Evolutionary conservation across 176 grass and related monocot species (phyloP), one percentile per base, ranked within the genome.

Genomic region (Panicum miliaceum): DNA sequence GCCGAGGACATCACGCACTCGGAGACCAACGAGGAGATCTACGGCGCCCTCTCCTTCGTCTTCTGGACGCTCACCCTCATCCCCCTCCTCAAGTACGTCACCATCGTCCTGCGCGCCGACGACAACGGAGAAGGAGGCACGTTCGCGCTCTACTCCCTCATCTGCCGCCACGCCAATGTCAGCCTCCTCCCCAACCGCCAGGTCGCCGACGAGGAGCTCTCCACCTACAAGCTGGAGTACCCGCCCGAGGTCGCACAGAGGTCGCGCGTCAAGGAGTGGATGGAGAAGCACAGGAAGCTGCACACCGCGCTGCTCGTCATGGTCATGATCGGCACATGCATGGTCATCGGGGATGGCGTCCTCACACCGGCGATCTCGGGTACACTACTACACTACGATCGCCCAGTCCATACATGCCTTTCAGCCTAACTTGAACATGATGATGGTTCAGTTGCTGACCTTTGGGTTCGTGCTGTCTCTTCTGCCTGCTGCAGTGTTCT

Each of bases 41-140:
- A 79, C 71, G 96, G 96, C 66, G 93, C 87, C 5, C 96, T 99
- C 68, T 99, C 86, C 73, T 99, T 96, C 76, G 81, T 96, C 68
- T 99, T 99, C 92, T 99, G 96, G 96, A 94, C 96, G 57, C 85
- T 99, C 78, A 99, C 96, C 4, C 69, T 99, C 22, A 88, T 99
- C 82, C 96, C 96, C 10, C 96, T 99, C 62, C 26, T 90, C 87
- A 99, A 99, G 85, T 99, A 99, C 91, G 96, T 96, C 64, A 92
- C 89, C 86, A 82, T 99, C 87, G 96, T 99, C 82, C 96, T 99
- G 4, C 89, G 96, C 34, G 96, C 96, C 22, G 86, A 99, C 52
- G 96, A 99, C 81, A 99, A 96, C 89, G 96, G 96, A 25, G 93
- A 99, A 78, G 29, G 94, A 8, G 95, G 96, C 45, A 99, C 96